Percentiles rank a stretch among this genome's conserved stretches.
phyloP scores from a whole-genome alignment of 345 rosid genomes.

The Conringia planisiliqua region DNA sequence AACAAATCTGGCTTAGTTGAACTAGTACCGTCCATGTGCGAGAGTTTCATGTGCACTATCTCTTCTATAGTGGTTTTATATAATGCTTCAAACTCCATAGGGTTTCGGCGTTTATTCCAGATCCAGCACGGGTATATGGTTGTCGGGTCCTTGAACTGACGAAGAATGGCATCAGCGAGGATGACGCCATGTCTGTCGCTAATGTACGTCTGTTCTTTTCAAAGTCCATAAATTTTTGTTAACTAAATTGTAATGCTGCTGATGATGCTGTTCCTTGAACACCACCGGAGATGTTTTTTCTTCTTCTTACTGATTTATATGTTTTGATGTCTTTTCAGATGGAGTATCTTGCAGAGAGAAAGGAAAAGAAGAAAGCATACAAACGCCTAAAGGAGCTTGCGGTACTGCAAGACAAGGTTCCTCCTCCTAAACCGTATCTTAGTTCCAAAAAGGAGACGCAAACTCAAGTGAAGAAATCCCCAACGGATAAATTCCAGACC shows the following conservation, averaged over 20 bases:
- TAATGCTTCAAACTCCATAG: constrained; percentile 34
- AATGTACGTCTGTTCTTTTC: constrained; percentile 45
- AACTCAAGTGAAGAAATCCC: constrained; percentile 49
- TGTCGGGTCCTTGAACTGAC: constrained; percentile 73
- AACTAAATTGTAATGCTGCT: neutral
- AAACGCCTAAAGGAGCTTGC: constrained; percentile 61
- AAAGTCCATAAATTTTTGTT: neutral
- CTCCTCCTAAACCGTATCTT: constrained; percentile 78
- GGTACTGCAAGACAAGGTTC: constrained; percentile 55
- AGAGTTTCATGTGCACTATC: neutral
- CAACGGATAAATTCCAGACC: constrained; percentile 46
- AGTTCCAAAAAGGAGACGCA: constrained; percentile 64
- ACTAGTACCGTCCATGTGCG: neutral
- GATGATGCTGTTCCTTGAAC: neutral
- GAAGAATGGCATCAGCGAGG: constrained; percentile 68
- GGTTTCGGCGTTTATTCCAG: constrained; percentile 57
- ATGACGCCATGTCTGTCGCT: constrained; percentile 71
- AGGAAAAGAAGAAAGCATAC: constrained; percentile 69
- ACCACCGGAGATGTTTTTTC: neutral
- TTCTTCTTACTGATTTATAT: neutral
- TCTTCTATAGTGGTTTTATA: neutral
- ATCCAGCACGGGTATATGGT: constrained; percentile 75
- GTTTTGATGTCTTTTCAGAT: constrained; percentile 35
- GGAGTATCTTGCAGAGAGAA: constrained; percentile 70
- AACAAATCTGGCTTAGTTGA: neutral